A percentile compares a stretch with the other conserved stretches of the same genome.
Conservation (phyloP, 176 grass and related monocot species). For the Chloris gayana region DNA sequence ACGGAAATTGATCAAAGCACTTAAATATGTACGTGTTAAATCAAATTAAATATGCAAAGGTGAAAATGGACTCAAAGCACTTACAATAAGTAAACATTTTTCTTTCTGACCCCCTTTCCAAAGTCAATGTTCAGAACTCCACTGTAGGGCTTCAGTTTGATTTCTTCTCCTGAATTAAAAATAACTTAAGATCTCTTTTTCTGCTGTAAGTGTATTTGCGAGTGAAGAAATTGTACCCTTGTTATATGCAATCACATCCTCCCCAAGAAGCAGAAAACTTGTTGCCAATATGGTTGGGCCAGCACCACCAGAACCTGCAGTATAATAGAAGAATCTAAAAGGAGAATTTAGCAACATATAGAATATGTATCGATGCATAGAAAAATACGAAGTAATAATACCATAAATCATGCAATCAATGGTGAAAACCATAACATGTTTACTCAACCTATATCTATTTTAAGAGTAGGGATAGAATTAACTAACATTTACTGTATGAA, state of each 20-base stretch:
- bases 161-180: slow-evolving; percentile 73
- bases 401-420: neutral
- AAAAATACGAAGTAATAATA: neutral
- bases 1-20: no score
- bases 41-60: neutral
- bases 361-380: neutral
- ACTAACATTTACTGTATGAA: no score
- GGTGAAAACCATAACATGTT: neutral
- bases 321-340: slow-evolving; percentile 98
- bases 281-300: slow-evolving; percentile 91
- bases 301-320: slow-evolving; percentile 89
- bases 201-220: neutral
- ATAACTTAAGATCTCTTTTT: slow-evolving; percentile 1
- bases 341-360: slow-evolving; percentile 52
- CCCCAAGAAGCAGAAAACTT: slow-evolving; percentile 90
- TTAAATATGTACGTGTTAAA: neutral
- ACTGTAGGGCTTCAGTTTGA: slow-evolving; percentile 90
- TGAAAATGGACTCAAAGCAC: slow-evolving; percentile 29
- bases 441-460: neutral
- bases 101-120: slow-evolving; percentile 82
- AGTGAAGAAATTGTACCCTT: slow-evolving; percentile 58
- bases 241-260: slow-evolving; percentile 96
- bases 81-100: slow-evolving; percentile 93
- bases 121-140: slow-evolving; percentile 88
- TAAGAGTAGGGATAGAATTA: no score